Conservation (phyloP, 2,329 filamentous ascomycete species). For the Paecilomyces fulvus region DNA sequence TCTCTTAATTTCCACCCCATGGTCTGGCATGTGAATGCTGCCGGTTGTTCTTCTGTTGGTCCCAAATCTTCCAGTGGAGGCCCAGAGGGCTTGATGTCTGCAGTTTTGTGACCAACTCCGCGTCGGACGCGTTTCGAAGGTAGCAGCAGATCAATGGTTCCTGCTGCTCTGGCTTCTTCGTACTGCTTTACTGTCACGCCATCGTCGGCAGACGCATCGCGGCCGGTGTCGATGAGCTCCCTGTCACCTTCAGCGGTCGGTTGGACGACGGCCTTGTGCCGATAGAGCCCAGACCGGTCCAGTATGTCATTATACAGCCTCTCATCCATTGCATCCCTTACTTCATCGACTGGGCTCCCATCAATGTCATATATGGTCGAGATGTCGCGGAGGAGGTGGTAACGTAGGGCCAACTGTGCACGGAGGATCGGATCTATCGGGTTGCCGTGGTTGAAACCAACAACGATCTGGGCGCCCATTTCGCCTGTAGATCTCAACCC, state of each 20-base stretch:
- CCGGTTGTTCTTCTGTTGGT: conserved; percentile 59
- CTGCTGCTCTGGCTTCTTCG: conserved; percentile 60
- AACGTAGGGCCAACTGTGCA: conserved; percentile 78
- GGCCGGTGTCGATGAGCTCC: conserved; percentile 70
- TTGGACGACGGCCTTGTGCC: conserved; percentile 63
- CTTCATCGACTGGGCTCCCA: conserved; percentile 59
- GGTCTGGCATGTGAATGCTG: conserved; percentile 64
- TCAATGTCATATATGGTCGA: conserved; percentile 79
- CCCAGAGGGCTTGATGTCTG: conserved; percentile 40
- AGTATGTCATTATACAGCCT: conserved; percentile 91
- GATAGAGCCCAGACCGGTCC: conserved; percentile 83
- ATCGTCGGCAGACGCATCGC: conserved; percentile 64
- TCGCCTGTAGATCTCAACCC: conserved; percentile 70
- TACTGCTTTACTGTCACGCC: conserved; percentile 63
- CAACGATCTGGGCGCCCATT: conserved; percentile 97
- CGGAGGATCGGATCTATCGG: conserved; percentile 85
- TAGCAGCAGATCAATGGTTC: conserved; percentile 39
- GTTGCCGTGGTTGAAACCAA: conserved; percentile 92
- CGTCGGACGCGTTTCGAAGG: conserved; percentile 36
- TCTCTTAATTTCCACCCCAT: conserved; percentile 76
- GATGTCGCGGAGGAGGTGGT: conserved; percentile 68
- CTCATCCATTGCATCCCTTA: conserved; percentile 74
- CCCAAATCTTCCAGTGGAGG: conserved; percentile 52
- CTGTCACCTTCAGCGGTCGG: conserved; percentile 75
- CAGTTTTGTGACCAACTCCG: conserved; percentile 38